phyloP scores from a whole-genome alignment of 176 grass and related monocot species.

The Oropetium thomaeum region DNA sequence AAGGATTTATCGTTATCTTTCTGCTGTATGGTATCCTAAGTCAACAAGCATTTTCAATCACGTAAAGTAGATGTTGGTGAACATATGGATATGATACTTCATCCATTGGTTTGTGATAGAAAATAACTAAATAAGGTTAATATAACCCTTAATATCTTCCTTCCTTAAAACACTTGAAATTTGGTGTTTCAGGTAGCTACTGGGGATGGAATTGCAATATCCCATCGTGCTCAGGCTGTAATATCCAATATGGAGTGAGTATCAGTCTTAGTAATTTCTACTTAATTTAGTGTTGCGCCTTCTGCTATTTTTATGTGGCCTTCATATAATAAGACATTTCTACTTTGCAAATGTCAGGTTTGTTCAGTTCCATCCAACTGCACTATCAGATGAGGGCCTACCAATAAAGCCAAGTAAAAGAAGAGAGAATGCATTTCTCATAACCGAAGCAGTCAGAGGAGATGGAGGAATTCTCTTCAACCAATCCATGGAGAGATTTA shows the following conservation, averaged over 20 bases:
- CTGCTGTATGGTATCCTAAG: not conserved
- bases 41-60: not conserved
- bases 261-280: not conserved
- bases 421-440: constrained; percentile 88
- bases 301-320: not conserved
- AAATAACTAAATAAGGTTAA: constrained; percentile 9
- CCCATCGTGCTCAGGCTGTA: constrained; percentile 87
- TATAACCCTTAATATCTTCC: constrained; percentile 8
- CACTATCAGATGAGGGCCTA: constrained; percentile 86
- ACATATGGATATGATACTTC: not conserved
- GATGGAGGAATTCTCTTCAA: constrained; percentile 91
- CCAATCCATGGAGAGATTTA: constrained; percentile 88
- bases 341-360: constrained; percentile 50
- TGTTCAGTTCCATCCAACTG: constrained; percentile 98
- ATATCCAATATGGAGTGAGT: constrained; percentile 99
- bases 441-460: constrained; percentile 94
- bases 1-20: not conserved
- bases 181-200: constrained; percentile 71
- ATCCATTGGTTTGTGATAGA: constrained; percentile 3
- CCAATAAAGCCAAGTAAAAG: constrained; percentile 65
- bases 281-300: constrained; percentile 11
- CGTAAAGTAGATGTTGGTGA: not conserved
- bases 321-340: not conserved
- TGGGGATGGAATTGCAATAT: constrained; percentile 97
- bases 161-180: constrained; percentile 20